Evolutionary conservation across 1,284 basidiomycete genomes (phyloP), one percentile per base, ranked within the genome.

Genomic region (Boletus mariae): DNA sequence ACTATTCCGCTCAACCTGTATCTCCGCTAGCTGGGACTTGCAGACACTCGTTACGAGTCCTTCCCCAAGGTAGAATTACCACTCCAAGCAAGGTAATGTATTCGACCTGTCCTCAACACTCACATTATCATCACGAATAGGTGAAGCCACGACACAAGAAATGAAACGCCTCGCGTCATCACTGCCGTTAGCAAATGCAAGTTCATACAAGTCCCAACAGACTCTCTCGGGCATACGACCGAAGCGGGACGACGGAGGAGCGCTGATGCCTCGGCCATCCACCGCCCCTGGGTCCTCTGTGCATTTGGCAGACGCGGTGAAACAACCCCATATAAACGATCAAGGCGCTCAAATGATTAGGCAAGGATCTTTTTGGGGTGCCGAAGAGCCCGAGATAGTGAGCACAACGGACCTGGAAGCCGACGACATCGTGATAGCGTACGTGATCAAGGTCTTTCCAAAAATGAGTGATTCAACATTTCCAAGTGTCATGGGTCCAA

Each of bases 401-500:
- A 29, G 25, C 0, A 11, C 38, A 37, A 37, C 43, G 5, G 52
- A 56, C 2, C 28, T 54, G 8, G 38, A 25, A 17, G 5, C 41
- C 3, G 47, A 56, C 10, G 62, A 63, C 34, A 34, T 63, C 5
- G 54, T 61, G 11, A 63, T 63, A 50, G 62, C 58, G 61, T 64
- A 35, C 20, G 62, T 63, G 41, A 26, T 26, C 15, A 25, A 11
- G 42, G 1, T 31, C 15, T 23, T 1, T 6, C 1, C 32, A 12
- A 1, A 45, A 29, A 1, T 40, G n/a, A 43, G 25, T 53, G 15
- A 56, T 0, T 23, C 12, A 15, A n/a, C 15, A 5, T 23, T 10
- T 23, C 3, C 11, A 15, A 69, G 67, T 29, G 49, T 68, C 17
- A 62, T 67, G 49, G 67, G 64, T 4, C 52, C 63, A 15, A 61